A percentile compares a stretch with the other conserved stretches of the same genome.
Conservation (phyloP, 2,329 filamentous ascomycete species). For the Xylaria sp. region DNA sequence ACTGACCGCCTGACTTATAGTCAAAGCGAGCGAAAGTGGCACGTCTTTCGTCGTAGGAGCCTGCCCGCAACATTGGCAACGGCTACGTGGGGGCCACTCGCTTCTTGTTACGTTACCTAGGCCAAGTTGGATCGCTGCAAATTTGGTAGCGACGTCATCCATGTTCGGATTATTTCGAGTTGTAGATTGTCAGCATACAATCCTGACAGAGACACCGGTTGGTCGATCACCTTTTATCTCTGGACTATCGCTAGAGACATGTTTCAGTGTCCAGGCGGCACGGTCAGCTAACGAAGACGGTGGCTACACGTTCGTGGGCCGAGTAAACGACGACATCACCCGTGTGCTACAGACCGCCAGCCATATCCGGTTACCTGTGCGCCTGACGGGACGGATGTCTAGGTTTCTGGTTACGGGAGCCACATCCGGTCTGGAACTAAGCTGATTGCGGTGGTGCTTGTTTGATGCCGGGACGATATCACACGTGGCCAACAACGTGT, state of each 20-base stretch:
- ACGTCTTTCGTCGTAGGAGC: neutral
- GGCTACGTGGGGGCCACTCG: constrained; percentile 7
- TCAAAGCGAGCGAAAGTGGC: constrained; percentile 12
- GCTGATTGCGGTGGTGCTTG: constrained; percentile 5
- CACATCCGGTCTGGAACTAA: constrained; percentile 21
- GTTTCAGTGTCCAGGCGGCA: constrained; percentile 10
- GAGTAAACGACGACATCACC: constrained; percentile 17
- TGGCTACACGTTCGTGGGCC: constrained; percentile 12
- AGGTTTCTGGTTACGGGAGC: constrained; percentile 7
- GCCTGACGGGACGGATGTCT: constrained; percentile 3
- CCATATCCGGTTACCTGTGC: constrained; percentile 2
- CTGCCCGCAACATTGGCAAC: neutral
- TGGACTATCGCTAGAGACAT: constrained; percentile 7
- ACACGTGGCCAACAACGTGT: constrained; percentile 20
- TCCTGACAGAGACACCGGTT: constrained; percentile 27
- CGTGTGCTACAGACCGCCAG: constrained; percentile 11
- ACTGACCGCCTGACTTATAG: constrained; percentile 5
- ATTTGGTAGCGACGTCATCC: constrained; percentile 19
- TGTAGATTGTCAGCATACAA: constrained; percentile 15
- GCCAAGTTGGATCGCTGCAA: no score
- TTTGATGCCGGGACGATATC: neutral
- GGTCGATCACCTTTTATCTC: constrained; percentile 20
- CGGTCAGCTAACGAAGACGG: constrained; percentile 2
- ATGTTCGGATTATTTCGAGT: constrained; percentile 20
- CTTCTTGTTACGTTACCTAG: constrained; percentile 8